These are phyloP conservation scores for Sporothrix variecibatus DNA, from an alignment of 2,329 filamentous ascomycete species.

Conservation along the genomic window DNA sequence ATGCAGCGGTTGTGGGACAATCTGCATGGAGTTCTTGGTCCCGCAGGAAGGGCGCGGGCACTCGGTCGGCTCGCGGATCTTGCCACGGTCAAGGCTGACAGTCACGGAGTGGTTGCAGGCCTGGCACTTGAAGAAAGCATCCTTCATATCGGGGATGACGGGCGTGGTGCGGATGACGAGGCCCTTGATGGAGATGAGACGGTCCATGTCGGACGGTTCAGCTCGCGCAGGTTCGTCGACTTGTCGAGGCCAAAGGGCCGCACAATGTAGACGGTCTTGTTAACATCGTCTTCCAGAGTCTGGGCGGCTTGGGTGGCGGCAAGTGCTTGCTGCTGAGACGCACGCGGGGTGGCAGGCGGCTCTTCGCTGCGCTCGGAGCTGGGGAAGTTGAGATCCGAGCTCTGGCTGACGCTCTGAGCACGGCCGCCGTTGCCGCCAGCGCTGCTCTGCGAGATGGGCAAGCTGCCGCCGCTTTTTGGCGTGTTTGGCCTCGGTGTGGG, in stretches of 20 bases:
- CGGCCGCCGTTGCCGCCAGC: slow-evolving; percentile 18
- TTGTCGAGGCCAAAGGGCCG: slow-evolving; percentile 86
- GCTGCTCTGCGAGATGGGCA: slow-evolving; percentile 38
- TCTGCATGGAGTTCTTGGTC: slow-evolving; percentile 94
- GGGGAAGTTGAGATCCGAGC: slow-evolving; percentile 74
- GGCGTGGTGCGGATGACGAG: slow-evolving; percentile 94
- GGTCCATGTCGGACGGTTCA: slow-evolving; percentile 89
- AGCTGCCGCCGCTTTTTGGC: slow-evolving; percentile 54
- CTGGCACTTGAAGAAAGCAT: slow-evolving; percentile 95
- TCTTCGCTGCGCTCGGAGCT: slow-evolving; percentile 73
- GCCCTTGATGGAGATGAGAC: slow-evolving; percentile 91
- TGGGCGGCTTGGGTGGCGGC: slow-evolving; percentile 19
- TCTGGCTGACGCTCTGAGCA: slow-evolving; percentile 43
- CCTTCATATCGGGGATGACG: slow-evolving; percentile 98
- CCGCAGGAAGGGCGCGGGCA: slow-evolving; percentile 82
- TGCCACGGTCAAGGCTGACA: slow-evolving; percentile 90
- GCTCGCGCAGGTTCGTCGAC: slow-evolving; percentile 85
- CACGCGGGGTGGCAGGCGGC: slow-evolving; percentile 46
- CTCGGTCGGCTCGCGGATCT: slow-evolving; percentile 89
- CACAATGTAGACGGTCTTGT: slow-evolving; percentile 78
- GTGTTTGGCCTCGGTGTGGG: slow-evolving; percentile 74
- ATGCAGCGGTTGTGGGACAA: slow-evolving; percentile 94
- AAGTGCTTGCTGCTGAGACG: slow-evolving; percentile 44
- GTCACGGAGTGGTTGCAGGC: slow-evolving; percentile 89
- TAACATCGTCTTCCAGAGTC: slow-evolving; percentile 75